Evolutionary conservation across 306 rosid genomes (phyloP), one percentile per base, ranked within the genome.

Genomic region (Casuarina cunninghamiana): DNA sequence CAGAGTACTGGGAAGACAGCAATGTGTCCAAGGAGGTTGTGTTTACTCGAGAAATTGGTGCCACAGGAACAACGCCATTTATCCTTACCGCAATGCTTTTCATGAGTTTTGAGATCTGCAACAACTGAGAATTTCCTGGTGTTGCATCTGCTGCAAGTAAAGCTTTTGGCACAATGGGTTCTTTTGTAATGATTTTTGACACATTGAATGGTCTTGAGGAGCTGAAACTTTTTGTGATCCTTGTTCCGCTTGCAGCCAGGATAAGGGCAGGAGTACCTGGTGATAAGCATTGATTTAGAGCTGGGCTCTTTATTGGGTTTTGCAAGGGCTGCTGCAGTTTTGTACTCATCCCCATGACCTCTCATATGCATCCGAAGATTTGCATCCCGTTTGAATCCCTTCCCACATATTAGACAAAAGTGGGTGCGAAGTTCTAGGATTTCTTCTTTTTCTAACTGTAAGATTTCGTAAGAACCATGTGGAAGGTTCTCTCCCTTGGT

Each of bases 61-160:
- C 99, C 99, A 74, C 99, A 96, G 66, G 99, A 96, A 80, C 99
- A 96, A 37, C 93, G 90, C 99, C 99, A 96, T 80, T 93, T 96
- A 84, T 96, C 99, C 87, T 77, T 91, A 62, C 99, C 99, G 75
- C 99, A 96, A 78, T 96, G 99, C 87, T 96, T 96, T 82, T 96
- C 99, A 73, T 96, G 99, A 53, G 99, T 96, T 83, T 96, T 96
- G 35, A 96, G 99, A 82, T 96, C 99, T 6, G 99, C 99, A 58
- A 96, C 86, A 71, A 95, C 99, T 0, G 99, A 95, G 83, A 95
- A 95, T 76, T 93, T 95, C 93, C 93, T 95, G 38, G 90, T 84
- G 76, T 96, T 70, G 91, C 99, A 96, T 77, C 97, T 85, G 88
- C 98, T 91, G 90, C 99, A 96, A 77, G 76, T 90, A 89, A 86